Evolutionary conservation across 768 basidiomycete species (phyloP).

Genomic region (Leccinum pellstonianum): DNA sequence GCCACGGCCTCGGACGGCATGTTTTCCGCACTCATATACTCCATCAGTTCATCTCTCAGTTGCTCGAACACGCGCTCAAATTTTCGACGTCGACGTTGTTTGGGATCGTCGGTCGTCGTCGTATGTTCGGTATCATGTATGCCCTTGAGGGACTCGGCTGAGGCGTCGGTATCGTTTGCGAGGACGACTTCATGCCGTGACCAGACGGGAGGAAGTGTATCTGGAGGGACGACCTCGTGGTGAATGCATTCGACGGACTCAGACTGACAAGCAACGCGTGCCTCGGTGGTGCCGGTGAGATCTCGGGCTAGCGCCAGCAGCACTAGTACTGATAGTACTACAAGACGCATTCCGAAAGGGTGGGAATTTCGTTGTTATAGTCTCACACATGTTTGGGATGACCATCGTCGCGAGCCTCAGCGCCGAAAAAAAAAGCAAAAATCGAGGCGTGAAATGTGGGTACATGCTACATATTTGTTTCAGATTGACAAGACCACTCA

Average conservation of each 20-base stretch:
- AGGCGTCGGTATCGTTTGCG: not conserved
- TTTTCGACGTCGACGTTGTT: conserved; percentile 47
- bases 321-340: not conserved
- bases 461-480: too few species aligned
- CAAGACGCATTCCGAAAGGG: not conserved
- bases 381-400: too few species aligned
- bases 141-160: not conserved
- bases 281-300: not conserved
- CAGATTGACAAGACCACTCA: too few species aligned
- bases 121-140: not conserved
- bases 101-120: conserved; percentile 11
- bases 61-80: conserved; percentile 72
- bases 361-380: not conserved
- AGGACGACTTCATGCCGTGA: not conserved
- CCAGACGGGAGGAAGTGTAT: not conserved
- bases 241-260: not conserved
- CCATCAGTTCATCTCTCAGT: conserved; percentile 79
- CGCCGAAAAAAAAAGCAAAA: too few species aligned
- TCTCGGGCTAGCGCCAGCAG: not conserved
- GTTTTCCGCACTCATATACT: conserved; percentile 58
- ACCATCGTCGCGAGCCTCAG: too few species aligned
- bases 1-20: conserved; percentile 82
- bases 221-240: not conserved
- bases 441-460: too few species aligned
- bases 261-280: not conserved